phyloP scores from a whole-genome alignment of 768 basidiomycete genomes.

The Suillus subalutaceus region DNA sequence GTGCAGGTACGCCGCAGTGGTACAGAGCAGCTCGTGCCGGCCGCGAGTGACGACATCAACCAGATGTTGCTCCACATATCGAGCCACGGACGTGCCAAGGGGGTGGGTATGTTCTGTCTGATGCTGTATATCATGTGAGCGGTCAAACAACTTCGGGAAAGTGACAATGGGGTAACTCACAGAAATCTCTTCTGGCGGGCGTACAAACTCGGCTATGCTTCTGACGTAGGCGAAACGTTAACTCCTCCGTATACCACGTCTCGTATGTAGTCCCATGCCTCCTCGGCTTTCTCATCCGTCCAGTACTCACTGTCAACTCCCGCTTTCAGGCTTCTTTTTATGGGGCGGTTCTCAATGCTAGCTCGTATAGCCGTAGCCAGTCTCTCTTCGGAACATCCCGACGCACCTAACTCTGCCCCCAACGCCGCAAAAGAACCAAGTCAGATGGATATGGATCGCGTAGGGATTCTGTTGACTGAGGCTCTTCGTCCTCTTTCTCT shows the following conservation, averaged over 20 bases:
- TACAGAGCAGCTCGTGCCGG: slow-evolving; percentile 29
- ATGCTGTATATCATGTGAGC: neutral
- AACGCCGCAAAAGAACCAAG: slow-evolving; percentile 63
- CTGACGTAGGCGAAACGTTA: slow-evolving; percentile 73
- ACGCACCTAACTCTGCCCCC: slow-evolving; percentile 37
- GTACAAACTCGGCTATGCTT: slow-evolving; percentile 75
- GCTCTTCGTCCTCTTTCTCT: slow-evolving; percentile 49
- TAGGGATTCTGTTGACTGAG: slow-evolving; percentile 44
- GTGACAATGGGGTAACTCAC: neutral
- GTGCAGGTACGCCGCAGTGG: slow-evolving; percentile 3
- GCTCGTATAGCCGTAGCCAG: slow-evolving; percentile 42
- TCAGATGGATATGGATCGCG: slow-evolving; percentile 60
- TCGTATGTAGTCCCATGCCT: slow-evolving; percentile 65
- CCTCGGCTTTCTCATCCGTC: slow-evolving; percentile 48
- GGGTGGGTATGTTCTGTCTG: slow-evolving; percentile 6
- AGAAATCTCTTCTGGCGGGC: slow-evolving; percentile 23
- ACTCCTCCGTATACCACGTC: slow-evolving; percentile 82
- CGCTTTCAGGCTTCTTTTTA: slow-evolving; percentile 22
- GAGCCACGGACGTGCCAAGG: slow-evolving; percentile 39
- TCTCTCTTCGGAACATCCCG: slow-evolving; percentile 33
- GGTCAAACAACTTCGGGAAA: neutral
- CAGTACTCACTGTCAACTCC: slow-evolving; percentile 43
- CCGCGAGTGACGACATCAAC: slow-evolving; percentile 45
- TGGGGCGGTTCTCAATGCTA: slow-evolving; percentile 32
- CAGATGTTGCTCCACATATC: slow-evolving; percentile 44